Base-by-base conservation (phyloP, 192 early-diverging fungal genomes). In the Backusella westeae region DNA sequence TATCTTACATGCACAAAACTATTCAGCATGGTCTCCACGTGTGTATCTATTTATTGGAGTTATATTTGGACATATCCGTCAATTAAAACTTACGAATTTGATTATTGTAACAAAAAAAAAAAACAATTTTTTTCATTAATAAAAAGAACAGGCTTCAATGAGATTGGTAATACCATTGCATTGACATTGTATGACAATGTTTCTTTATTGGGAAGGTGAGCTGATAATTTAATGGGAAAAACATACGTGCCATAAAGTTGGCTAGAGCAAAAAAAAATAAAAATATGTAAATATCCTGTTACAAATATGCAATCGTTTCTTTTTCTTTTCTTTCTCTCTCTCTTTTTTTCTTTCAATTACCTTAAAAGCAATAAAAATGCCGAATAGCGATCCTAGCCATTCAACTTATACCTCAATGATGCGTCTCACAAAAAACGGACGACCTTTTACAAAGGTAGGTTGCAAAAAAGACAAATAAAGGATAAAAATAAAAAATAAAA, bases 361-460 rank as follows among this genome's bases (percentile, higher is more conserved):
- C 42, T 39, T 72, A 19, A 72, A 10, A 52, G 19, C 6, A 3
- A 59, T 74, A 53, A 34, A 14, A 44, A 74, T 66, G 26, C 63
- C n/a, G 21, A 66, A 35, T 49, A 49, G 46, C 1, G 69, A 66
- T 44, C 21, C 35, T 32, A 36, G 10, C 2, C 59, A 42, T 29
- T 63, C 53, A 36, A 74, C 73, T 29, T 74, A 74, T 41, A 74
- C 73, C 0, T 44, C 73, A 23, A 66, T 74, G 59, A 74, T 74
- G 73, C 53, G 59, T 32, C 34, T 74, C 10, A 67, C 73, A 17
- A 41, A n/a, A 41, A 23, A 21, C 4, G 73, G 73, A 39, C 9
- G 73, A 3, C 73, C 73, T 10, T 74, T 52, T 65, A 59, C 73
- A 19, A 74, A 74, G 44, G 73, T 74, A 74, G 15, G 26, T 71